Percentiles rank a stretch among this genome's conserved stretches.
phyloP scores from a whole-genome alignment of 139 green algal genomes.

The Yamagishiella unicocca region DNA sequence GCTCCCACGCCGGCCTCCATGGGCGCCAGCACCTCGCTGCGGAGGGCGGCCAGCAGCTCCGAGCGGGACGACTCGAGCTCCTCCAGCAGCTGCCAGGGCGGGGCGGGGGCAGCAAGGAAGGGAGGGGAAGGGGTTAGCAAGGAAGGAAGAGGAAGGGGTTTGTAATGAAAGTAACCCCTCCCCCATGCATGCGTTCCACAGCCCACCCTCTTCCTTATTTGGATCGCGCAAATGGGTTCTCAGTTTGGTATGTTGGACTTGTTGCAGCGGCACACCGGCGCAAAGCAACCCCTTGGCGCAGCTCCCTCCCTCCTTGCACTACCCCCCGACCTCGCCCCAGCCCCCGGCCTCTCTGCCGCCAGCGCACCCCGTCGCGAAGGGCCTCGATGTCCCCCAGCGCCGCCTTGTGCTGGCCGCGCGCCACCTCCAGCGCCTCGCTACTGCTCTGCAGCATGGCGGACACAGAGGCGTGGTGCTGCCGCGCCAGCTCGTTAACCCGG shows the following conservation, averaged over 20 bases:
- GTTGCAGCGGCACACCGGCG: background rate
- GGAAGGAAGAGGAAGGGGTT: too few species aligned
- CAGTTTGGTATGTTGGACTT: too few species aligned
- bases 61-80: background rate
- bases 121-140: background rate
- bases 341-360: too few species aligned
- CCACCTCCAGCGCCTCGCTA: background rate
- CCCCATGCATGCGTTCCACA: too few species aligned
- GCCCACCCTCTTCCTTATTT: too few species aligned
- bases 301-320: background rate
- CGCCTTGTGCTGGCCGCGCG: conserved; percentile 3
- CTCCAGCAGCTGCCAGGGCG: background rate
- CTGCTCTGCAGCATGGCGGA: background rate
- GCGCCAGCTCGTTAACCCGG: background rate
- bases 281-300: background rate
- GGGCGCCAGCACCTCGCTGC: background rate
- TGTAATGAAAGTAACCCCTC: too few species aligned
- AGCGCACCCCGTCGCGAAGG: background rate
- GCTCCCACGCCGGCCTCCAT: background rate
- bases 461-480: background rate
- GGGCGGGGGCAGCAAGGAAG: background rate
- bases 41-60: background rate
- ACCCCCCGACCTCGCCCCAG: background rate
- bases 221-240: too few species aligned
- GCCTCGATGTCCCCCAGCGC: background rate